Evolutionary conservation across 148 eudicot genomes (phyloP), one percentile per base, ranked within the genome.

Genomic region (Rhododendron griersonianum): DNA sequence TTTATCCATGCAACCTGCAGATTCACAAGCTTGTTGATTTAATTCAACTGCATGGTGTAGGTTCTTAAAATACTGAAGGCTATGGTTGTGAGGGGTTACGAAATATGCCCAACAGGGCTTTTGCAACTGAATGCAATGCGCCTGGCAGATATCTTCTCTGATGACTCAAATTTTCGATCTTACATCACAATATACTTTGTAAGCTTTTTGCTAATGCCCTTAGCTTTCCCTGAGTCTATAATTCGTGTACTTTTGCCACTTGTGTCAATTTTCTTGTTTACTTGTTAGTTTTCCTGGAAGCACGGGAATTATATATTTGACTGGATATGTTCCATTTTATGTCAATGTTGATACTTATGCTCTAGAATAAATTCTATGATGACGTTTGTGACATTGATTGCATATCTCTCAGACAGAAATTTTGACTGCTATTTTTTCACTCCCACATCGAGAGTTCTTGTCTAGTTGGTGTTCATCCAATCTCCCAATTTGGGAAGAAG

Each of bases 131-230:
- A 94, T 90, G 94, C 97, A 78, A 91, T 98, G 91, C 99, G 99
- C 81, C 87, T 95, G 85, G 89, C 93, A 55, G 99, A 98, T 85
- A 91, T 98, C 83, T 93, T 98, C 89, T 98, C 99, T 78, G 99
- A 98, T 91, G 99, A 98, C 91, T 95, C 99, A 81, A 98, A 98
- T 90, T 94, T 98, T 84, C 93, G 98, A 84, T 90, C 98, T 76
- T 95, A 86, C 84, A 87, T 98, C 81, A 95, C 93, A 41, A 80
- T 25, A 81, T 85, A 94, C 89, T 94, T 95, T 87, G 99, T 98
- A 88, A 94, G 98, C 84, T 82, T 87, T 81, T 84, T 47, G 81
- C 78, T 45, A 65, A 69, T 69, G 55, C 81, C 50, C 82, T 39
- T 81, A 48, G 11, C 73, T 87, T 44, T 19, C 74, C 51, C 35